Percentiles rank a stretch among this genome's conserved stretches.
These are phyloP conservation scores for Tricholoma sp. DNA, from an alignment of 768 basidiomycete genomes.

Conservation along the genomic window DNA sequence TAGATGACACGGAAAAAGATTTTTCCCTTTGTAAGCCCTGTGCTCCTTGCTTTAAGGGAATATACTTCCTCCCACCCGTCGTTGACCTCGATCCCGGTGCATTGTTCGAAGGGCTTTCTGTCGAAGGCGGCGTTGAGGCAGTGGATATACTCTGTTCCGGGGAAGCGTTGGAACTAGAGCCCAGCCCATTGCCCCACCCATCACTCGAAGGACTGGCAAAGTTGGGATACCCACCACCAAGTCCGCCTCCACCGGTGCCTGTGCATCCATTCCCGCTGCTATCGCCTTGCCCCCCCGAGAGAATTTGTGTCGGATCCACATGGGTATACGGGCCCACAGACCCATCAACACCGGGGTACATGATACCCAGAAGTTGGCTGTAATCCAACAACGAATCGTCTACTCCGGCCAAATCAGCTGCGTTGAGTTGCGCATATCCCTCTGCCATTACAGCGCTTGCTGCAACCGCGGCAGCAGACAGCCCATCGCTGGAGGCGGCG, in stretches of 20 bases:
- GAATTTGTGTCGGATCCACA: slow-evolving; percentile 92
- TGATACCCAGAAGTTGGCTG: slow-evolving; percentile 59
- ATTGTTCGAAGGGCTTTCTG: slow-evolving; percentile 39
- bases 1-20: slow-evolving; percentile 22
- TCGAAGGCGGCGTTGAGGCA: slow-evolving; percentile 70
- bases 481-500: slow-evolving; percentile 37
- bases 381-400: slow-evolving; percentile 60
- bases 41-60: slow-evolving; percentile 50
- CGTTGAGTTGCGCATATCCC: slow-evolving; percentile 61
- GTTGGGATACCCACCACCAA: slow-evolving; percentile 40
- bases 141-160: slow-evolving; percentile 66
- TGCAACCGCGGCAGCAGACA: slow-evolving; percentile 61
- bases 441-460: slow-evolving; percentile 71
- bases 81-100: slow-evolving; percentile 20
- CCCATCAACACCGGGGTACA: slow-evolving; percentile 51
- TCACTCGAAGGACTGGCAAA: slow-evolving; percentile 80
- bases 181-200: slow-evolving; percentile 67
- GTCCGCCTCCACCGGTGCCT: slow-evolving; percentile 29
- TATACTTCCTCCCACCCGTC: slow-evolving; percentile 50
- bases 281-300: slow-evolving; percentile 27
- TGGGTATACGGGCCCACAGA: slow-evolving; percentile 58
- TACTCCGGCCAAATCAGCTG: slow-evolving; percentile 44
- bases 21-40: slow-evolving; percentile 50
- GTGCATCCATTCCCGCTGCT: slow-evolving; percentile 11
- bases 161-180: slow-evolving; percentile 66